These are phyloP conservation scores for Sphagnum tenellum DNA, from an alignment of 225 moss, liverwort and hornwort genomes.

Conservation along the genomic window DNA sequence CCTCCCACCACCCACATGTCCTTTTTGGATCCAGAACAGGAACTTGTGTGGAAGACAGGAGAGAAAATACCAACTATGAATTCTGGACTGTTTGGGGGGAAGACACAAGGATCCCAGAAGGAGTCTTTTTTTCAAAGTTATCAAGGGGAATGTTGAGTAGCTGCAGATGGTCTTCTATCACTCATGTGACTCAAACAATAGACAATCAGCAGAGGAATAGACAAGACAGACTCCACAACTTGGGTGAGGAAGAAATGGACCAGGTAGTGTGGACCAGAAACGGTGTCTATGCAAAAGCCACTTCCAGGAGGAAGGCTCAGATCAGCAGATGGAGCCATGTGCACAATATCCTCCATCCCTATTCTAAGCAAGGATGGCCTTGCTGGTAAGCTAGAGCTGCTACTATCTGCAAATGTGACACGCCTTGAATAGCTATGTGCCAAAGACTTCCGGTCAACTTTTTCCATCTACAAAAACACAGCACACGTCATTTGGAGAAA, in stretches of 20 bases:
- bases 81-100: too few species aligned
- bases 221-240: neutral
- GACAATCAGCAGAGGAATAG: conserved; percentile 1
- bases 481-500: too few species aligned
- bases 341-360: conserved; percentile 84
- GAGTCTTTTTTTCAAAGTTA: neutral
- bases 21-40: too few species aligned
- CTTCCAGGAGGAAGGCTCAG: conserved; percentile 93
- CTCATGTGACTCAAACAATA: neutral
- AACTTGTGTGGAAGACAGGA: too few species aligned
- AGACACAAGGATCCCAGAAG: too few species aligned
- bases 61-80: too few species aligned
- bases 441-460: conserved; percentile 62
- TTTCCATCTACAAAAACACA: conserved; percentile 50
- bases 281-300: conserved; percentile 77
- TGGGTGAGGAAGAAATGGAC: conserved; percentile 24
- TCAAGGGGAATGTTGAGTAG: neutral
- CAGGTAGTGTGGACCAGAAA: conserved; percentile 70
- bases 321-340: conserved; percentile 74
- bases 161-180: too few species aligned
- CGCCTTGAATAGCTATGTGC: conserved; percentile 53
- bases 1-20: too few species aligned
- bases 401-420: conserved; percentile 34
- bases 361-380: conserved; percentile 65
- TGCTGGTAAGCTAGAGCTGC: conserved; percentile 20